These are phyloP conservation scores for Cercospora sesami DNA, from an alignment of 2,329 filamentous ascomycete genomes.

Conservation along the genomic window DNA sequence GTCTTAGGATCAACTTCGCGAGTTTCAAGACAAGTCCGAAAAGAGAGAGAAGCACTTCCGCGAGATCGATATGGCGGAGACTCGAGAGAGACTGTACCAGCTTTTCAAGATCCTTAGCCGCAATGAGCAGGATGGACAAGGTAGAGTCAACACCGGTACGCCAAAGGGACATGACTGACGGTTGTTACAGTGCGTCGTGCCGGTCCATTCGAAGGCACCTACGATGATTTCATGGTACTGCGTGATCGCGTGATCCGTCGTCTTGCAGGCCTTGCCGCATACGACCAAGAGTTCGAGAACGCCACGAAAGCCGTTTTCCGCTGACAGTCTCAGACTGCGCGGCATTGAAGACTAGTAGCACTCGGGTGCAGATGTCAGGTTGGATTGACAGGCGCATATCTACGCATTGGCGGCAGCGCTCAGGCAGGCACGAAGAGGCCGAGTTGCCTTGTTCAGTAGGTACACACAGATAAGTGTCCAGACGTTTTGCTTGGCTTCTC, in stretches of 20 bases:
- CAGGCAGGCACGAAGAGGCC: background rate
- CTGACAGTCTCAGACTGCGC: background rate
- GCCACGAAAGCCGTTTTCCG: background rate
- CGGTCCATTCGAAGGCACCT: slow-evolving; percentile 16
- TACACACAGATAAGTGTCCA: background rate
- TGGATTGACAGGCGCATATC: background rate
- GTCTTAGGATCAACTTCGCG: background rate
- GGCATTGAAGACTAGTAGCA: background rate
- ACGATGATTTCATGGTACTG: slow-evolving; percentile 20
- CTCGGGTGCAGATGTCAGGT: background rate
- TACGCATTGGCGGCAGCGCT: background rate
- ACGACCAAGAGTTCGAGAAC: slow-evolving; percentile 7
- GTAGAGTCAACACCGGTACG: background rate
- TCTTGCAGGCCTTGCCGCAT: slow-evolving; percentile 16
- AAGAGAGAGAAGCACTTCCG: slow-evolving; percentile 4
- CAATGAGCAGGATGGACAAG: slow-evolving; percentile 12
- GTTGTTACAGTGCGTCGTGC: slow-evolving; percentile 4
- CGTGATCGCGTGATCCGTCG: slow-evolving; percentile 18
- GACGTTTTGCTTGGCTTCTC: background rate
- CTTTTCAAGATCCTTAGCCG: background rate
- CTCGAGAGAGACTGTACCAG: slow-evolving; percentile 6
- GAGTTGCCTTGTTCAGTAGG: background rate
- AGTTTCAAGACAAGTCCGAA: background rate
- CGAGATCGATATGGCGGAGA: slow-evolving; percentile 8
- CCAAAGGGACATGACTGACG: background rate